Base-by-base conservation (phyloP, 2,329 filamentous ascomycete species). In the Orbilia javanica region DNA sequence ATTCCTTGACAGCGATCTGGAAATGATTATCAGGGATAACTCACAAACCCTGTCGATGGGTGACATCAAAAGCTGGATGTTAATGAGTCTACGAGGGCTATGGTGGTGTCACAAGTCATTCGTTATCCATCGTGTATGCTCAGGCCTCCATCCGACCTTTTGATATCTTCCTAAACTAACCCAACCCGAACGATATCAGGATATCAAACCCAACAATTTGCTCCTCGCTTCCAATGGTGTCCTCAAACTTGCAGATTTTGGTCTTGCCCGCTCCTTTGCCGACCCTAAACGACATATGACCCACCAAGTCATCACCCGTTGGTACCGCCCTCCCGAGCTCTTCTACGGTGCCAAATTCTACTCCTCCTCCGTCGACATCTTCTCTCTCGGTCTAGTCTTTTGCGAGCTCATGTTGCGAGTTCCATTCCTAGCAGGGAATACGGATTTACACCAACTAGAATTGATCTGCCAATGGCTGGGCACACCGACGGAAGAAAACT, bases 131-230 rank as follows among this genome's bases (percentile, higher is more conserved):
- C 93, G 96, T 81, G 80, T 80, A 63, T 18, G 75, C n/a, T 13
- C 13, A 42, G 3, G 3, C 36, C 11, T 15, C 22, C 18, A 10
- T 15, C 15, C 6, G 10, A 27, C 8, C 8, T 48, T 8, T 36
- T 15, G 25, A 6, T 4, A 31, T n/a, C 1, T 10, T 20, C 25
- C 20, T 22, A 27, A 53, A n/a, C 42, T 65, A n/a, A 46, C 48
- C 42, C 20, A 20, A 44, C n/a, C n/a, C n/a, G 4, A 18, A n/a
- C 3, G 5, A 10, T 18, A 18, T 6, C 36, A 82, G 80, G 96
- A 99, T 86, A 98, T 99, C 87, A 99, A 99, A 85, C 95, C 95
- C 57, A 98, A 98, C 88, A 99, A 99, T 86, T 86, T 98, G 85
- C 88, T 99, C 76, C 97, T 99, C 82, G 94, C 94, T 22, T 92